Evolutionary conservation across 176 grass and related monocot species (phyloP).

Genomic region (Rhynchospora tenuis): DNA sequence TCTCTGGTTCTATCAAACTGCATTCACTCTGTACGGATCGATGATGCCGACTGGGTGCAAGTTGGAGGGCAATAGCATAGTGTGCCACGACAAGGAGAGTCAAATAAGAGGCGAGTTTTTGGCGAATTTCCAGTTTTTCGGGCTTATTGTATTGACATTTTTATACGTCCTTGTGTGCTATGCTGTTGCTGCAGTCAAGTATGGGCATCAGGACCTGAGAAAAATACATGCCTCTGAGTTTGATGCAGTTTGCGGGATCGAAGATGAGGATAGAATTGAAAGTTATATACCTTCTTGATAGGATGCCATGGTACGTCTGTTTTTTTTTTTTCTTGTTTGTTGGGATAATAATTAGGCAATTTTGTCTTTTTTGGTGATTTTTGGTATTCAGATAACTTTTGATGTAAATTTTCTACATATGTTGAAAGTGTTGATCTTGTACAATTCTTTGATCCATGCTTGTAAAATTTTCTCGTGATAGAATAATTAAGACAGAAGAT

Average conservation of each 20-base stretch:
- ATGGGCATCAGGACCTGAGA: conserved; percentile 39
- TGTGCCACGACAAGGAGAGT: conserved; percentile 36
- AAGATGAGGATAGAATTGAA: background rate
- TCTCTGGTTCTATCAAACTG: conserved; percentile 98
- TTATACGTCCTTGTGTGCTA: conserved; percentile 42
- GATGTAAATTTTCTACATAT: conserved; percentile 4
- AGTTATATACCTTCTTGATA: background rate
- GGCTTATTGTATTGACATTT: conserved; percentile 39
- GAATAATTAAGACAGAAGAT: background rate
- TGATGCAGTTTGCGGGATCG: conserved; percentile 2
- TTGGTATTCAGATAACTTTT: background rate
- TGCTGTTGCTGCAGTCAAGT: conserved; percentile 30
- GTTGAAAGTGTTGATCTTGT: background rate
- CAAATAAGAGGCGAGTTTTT: conserved; percentile 61
- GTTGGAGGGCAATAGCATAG: conserved; percentile 35
- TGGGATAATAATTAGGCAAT: background rate
- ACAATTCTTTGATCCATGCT: background rate
- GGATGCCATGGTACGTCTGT: background rate
- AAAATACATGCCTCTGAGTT: conserved; percentile 22
- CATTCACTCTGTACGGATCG: conserved; percentile 71
- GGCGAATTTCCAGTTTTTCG: conserved; percentile 63
- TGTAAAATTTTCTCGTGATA: background rate
- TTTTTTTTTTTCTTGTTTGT: background rate
- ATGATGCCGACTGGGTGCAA: conserved; percentile 64
- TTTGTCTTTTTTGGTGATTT: background rate